Evolutionary conservation across 306 rosid species (phyloP).

Genomic region (Malus orientalis): DNA sequence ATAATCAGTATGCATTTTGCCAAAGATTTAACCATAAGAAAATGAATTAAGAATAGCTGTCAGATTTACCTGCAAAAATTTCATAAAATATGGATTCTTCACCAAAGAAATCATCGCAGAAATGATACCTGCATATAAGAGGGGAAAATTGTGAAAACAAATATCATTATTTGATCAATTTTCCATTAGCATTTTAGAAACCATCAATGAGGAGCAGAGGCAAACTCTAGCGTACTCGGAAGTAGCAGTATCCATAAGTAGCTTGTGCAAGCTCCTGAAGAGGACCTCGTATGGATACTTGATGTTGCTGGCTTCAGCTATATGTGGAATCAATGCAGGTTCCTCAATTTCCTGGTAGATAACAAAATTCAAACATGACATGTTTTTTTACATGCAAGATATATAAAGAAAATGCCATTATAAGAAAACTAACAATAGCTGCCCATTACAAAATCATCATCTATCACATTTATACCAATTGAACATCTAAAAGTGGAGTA

Average conservation of each 20-base stretch:
- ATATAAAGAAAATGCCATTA: not conserved
- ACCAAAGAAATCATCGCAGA: conserved; percentile 72
- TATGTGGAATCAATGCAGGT: conserved; percentile 85
- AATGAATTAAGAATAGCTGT: conserved; percentile 3
- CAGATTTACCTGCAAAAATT: conserved; percentile 57
- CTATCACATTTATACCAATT: not conserved
- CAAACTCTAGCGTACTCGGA: conserved; percentile 59
- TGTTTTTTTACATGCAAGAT: not conserved
- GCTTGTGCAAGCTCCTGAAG: conserved; percentile 88
- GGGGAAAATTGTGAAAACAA: conserved; percentile 12
- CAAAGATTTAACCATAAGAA: not conserved
- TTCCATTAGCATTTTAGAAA: conserved; percentile 4
- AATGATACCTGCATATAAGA: conserved; percentile 58
- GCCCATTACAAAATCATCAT: not conserved
- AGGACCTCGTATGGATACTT: conserved; percentile 86
- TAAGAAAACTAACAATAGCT: not conserved
- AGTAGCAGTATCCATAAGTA: conserved; percentile 87
- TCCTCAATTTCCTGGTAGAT: conserved; percentile 68
- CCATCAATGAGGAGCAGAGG: conserved; percentile 19
- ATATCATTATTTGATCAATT: not conserved
- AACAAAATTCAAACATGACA: conserved; percentile 12
- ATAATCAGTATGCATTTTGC: not conserved
- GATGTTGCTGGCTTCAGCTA: conserved; percentile 77
- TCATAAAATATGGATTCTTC: conserved; percentile 70
- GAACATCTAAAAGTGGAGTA: not conserved